Evolutionary conservation across 2,329 filamentous ascomycete genomes (phyloP), one percentile per base, ranked within the genome.

Genomic region (Thielaviopsis populi): DNA sequence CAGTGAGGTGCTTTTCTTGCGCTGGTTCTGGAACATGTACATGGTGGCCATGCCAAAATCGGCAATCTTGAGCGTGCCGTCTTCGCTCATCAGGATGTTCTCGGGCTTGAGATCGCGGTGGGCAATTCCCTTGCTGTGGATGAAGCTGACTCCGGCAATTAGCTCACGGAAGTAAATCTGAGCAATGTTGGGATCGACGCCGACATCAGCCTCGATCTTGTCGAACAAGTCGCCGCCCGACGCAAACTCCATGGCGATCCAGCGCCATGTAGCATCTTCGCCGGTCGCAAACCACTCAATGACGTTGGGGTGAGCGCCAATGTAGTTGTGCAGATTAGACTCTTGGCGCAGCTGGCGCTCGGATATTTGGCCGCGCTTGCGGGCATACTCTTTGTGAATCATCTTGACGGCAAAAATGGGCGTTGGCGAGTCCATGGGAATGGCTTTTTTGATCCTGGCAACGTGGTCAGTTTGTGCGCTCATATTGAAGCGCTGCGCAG

Each of bases 181-280:
- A 41, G 94, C 92, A 71, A 99, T 90, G 72, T 97, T 89, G 73
- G 95, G 85, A 6, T 87, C 83, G n/a, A 97, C 90, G 59, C 94
- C 94, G 54, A 92, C 89, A 73, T 99, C 94, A 19, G 94, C 91
- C 76, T 99, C 95, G 69, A 99, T 97, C 78, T 99, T 99, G 83
- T 99, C 94, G 74, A 99, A 99, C 7, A 99, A 80, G 72, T 99
- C 94, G 11, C 94, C 94, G 50, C 94, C 94, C 70, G 95, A 89
- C 56, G 94, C 94, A 69, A 89, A 87, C 74, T 99, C 94, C 91
- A 99, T 96, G 46, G 91, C 92, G 69, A 99, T 96, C 94, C 94
- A 99, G 69, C 88, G 84, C 92, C 94, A 99, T 19, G 86, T 76
- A 0, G 79, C 71, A 72, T 99, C 91, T 73, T 96, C 89, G 63